Base-by-base conservation (phyloP, 331 rosid genomes). In the Pyracantha coccinea region DNA sequence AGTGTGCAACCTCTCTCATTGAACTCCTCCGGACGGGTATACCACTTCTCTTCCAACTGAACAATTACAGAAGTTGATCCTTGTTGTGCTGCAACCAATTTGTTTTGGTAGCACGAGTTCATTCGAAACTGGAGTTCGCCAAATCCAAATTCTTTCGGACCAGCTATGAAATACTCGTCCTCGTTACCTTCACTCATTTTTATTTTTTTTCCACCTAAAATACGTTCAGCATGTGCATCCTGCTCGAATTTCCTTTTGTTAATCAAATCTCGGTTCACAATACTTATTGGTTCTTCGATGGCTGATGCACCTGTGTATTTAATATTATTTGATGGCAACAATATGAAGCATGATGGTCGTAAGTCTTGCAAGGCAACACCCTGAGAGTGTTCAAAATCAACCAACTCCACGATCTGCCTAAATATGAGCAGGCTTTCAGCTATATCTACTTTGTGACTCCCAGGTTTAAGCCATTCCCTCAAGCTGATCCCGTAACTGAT, bases 41-140 rank as follows among this genome's bases (percentile, higher is more conserved):
- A 91, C 93, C 92, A 91, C 71, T 72, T 82, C 81, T 87, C 81
- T 74, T 91, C 93, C 75, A 87, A 73, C 73, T 80, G 86, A 45
- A 19, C 16, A 62, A 54, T 67, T 66, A 14, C 60, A 64, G 85
- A 15, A 70, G 63, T 45, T 66, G 72, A 73, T 68, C 78, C 75
- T 23, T 76, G 77, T 61, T 55, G 71, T 17, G 52, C 78, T 80
- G 68, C 83, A 32, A 66, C 9, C 45, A 38, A 52, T 19, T 50
- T 8, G 29, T 53, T 78, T 44, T 52, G 86, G 79, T 58, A 63
- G 68, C 81, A 67, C 25, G 62, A 77, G 45, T 50, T 67, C 25
- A 47, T 77, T 63, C 44, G 75, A 24, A 44, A 69, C 74, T 58
- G n/a, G 58, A 31, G 73, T 79, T 61, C 85, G 24, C 52, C 78